Base-by-base conservation (phyloP, 1,284 basidiomycete genomes). In the Ceratobasidium sp. region DNA sequence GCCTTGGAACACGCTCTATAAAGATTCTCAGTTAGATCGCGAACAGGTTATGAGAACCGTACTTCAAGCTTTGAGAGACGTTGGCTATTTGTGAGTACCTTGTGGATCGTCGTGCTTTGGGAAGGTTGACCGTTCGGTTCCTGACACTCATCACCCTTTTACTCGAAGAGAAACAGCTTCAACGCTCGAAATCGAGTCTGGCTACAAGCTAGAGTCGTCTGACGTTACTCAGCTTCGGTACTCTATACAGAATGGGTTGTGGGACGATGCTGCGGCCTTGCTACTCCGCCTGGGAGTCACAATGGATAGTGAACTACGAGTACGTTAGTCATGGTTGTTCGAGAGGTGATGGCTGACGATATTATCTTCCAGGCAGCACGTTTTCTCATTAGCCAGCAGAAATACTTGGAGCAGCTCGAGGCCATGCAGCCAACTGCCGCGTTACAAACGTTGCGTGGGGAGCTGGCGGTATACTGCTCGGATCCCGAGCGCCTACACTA, bases 381-480 rank as follows among this genome's bases (percentile, higher is more conserved):
- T 75, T 98, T 97, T 81, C 84, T 96, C 76, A 92, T 99, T 73
- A 91, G 91, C 73, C 91, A 93, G 82, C 97, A 99, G 86, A 96
- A 98, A 82, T 99, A 98, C 81, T 86, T 99, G 52, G 97, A 99
- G 80, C 85, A 94, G n/a, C 85, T 99, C 61, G 97, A 98, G 79
- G 85, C 88, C 1, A 87, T 88, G 75, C 91, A 91, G 81, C 92
- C 90, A 13, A 93, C 93, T 67, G 87, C 88, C 76, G 97, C 98
- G 11, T 83, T 99, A 47, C 87, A 90, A 47, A 92, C 98, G 3
- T 84, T 99, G 59, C 88, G 97, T 64, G 90, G 91, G 76, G 95
- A 96, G 79, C 84, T 99, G 35, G 93, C 95, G 1, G 91, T 93
- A 55, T 81, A 93, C 66, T 88, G 91, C 73, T 86, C 88, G 50